Evolutionary conservation across 2,329 filamentous ascomycete species (phyloP).

Genomic region (Magnaporthiopsis poae): DNA sequence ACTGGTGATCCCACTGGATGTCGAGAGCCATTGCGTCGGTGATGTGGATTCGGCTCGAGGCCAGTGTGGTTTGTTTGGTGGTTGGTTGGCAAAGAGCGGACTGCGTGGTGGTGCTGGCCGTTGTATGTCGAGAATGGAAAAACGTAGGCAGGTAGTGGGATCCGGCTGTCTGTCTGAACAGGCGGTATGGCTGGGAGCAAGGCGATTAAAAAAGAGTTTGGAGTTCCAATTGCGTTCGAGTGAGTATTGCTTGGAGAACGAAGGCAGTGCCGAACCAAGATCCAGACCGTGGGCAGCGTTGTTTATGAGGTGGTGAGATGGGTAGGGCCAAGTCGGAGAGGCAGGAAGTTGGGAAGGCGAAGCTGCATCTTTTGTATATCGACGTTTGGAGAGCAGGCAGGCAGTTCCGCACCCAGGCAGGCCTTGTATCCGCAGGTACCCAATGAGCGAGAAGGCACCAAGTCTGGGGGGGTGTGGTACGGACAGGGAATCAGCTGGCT

Average conservation of each 20-base stretch:
- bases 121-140: background rate
- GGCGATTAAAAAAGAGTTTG: background rate
- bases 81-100: background rate
- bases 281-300: constrained; percentile 2
- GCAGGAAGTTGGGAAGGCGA: constrained; percentile 3
- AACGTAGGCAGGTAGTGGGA: background rate
- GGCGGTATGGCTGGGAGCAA: background rate
- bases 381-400: constrained; percentile 3
- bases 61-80: background rate
- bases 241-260: background rate
- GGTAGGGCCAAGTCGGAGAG: background rate
- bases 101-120: background rate
- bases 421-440: constrained; percentile 1
- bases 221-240: constrained; percentile 1
- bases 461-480: background rate
- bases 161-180: background rate
- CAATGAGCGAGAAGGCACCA: constrained; percentile 3
- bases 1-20: constrained; percentile 70
- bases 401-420: background rate
- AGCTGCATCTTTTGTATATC: constrained; percentile 8
- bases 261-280: background rate
- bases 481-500: constrained; percentile 5
- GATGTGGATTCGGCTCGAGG: background rate
- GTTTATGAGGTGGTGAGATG: background rate
- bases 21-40: constrained; percentile 41